phyloP scores from a whole-genome alignment of 495 filamentous ascomycete species.

The Trichoderma erinaceum region DNA sequence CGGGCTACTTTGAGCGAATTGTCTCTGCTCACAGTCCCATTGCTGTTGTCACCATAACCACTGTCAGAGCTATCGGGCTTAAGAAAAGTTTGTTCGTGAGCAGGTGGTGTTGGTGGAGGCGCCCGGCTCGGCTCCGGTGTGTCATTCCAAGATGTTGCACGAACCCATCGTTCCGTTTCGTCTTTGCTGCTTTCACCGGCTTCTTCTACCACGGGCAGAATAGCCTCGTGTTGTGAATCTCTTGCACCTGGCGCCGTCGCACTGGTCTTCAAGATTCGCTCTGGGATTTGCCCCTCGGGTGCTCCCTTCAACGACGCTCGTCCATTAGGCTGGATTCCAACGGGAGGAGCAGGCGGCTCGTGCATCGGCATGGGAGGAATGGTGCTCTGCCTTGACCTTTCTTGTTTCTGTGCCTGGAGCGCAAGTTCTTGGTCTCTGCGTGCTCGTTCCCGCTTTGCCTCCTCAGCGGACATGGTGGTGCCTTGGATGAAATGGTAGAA shows the following conservation, averaged over 20 bases:
- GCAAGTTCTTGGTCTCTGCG: slow-evolving; percentile 39
- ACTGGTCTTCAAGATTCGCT: slow-evolving; percentile 44
- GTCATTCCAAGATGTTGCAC: slow-evolving; percentile 31
- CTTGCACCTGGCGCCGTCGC: slow-evolving; percentile 48
- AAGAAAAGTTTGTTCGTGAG: slow-evolving; percentile 33
- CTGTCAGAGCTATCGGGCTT: slow-evolving; percentile 37
- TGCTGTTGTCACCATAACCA: slow-evolving; percentile 27
- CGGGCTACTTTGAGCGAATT: slow-evolving; percentile 20
- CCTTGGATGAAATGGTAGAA: slow-evolving; percentile 89
- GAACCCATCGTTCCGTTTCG: slow-evolving; percentile 34
- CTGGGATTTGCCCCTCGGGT: slow-evolving; percentile 44
- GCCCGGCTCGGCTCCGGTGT: slow-evolving; percentile 14
- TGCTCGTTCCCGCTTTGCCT: slow-evolving; percentile 60
- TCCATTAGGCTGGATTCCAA: slow-evolving; percentile 20
- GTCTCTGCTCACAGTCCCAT: slow-evolving; percentile 18
- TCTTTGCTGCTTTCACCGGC: slow-evolving; percentile 64
- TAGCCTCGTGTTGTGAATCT: slow-evolving; percentile 50
- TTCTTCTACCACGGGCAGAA: slow-evolving; percentile 91
- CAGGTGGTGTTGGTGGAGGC: slow-evolving; percentile 33
- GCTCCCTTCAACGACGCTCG: slow-evolving; percentile 28
- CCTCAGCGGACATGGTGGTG: slow-evolving; percentile 83
- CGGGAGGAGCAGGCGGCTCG: slow-evolving; percentile 38
- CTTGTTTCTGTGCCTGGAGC: slow-evolving; percentile 27
- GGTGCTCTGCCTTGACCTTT: slow-evolving; percentile 5
- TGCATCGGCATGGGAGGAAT: slow-evolving; percentile 40